Base-by-base conservation (phyloP, 228 moss, liverwort and hornwort species). In the Sphagnum magellanicum region DNA sequence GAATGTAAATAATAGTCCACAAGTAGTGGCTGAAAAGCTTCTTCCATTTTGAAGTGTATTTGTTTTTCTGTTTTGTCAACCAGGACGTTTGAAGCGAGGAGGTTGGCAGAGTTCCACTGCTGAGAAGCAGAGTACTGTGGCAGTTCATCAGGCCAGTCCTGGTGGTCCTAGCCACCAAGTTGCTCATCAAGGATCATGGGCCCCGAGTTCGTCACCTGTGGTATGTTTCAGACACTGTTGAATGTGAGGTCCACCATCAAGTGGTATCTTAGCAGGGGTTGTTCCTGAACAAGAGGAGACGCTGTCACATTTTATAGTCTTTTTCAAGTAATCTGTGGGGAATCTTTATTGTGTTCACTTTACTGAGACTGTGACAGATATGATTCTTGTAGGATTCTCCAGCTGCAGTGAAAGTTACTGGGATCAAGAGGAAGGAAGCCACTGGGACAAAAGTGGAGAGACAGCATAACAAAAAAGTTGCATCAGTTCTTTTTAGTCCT, bases 391-490 rank as follows among this genome's bases (percentile, higher is more conserved):
- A 90, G 90, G 77, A 69, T 64, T 65, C 81, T 8, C 84, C 75
- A 16, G 74, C 78, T 63, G 52, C 72, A 17, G 63, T 72, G 52
- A 86, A 72, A 74, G 62, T 72, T 17, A 67, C 63, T 58, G 75
- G 81, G 47, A 84, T 89, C 53, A 87, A 84, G 72, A 92, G 90
- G 58, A 92, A 85, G 76, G 85, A 78, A 61, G 67, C 74, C 53
- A 75, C 73, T 16, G 84, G 74, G 46, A 57, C 80, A 14, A 87
- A 86, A 71, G 67, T 76, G 62, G 89, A 84, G 62, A 84, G 75
- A 63, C 81, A 78, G 11, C 83, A 73, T 17, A 70, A 14, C 6
- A 86, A 78, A 71, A 78, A 69, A 49, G 68, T 68, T 48, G 58
- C 71, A 5, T 71, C 75, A 8, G 81, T 73, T 58, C 75, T 79